Evolutionary conservation across 805 yeast genomes (phyloP), one percentile per base, ranked within the genome.

Genomic region (Starmerella tilneyi): DNA sequence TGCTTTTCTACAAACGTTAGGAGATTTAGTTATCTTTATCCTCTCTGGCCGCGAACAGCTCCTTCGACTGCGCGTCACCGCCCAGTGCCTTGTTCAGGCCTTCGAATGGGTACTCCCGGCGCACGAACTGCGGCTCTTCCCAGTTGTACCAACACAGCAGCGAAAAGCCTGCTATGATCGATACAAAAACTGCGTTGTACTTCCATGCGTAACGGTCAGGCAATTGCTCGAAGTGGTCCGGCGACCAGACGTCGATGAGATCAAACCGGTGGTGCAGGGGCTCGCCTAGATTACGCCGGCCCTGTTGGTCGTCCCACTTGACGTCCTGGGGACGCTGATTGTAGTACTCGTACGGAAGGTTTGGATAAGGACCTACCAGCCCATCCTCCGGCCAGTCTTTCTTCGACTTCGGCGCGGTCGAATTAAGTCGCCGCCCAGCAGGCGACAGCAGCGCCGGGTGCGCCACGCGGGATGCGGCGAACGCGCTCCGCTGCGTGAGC

Each of bases 201-300:
- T 64, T 70, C 43, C 77, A 62, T 1, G 94, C 94, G 26, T 74
- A 71, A 37, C 63, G 59, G 63, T 81, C 80, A 31, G 73, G 66
- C 27, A 77, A 81, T 30, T 68, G 62, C 55, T 78, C 76, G 61
- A 70, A 76, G 58, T 78, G 73, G 58, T 84, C 94, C 11, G 94
- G 92, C 8, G 94, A 75, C 94, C 94, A 84, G 71, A 82, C 72
- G 62, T 84, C 88, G 58, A 78, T 70, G 62, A 75, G 66, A 59
- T 84, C 94, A 54, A 79, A 81, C 56, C 78, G 75, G 45, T 78
- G 75, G 60, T 78, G 78, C 52, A 83, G 62, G 13, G 85, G 83
- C 51, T 84, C 86, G 52, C 75, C 73, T 53, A 74, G 69, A 68
- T 84, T 83, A 65, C 94, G 77, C 67, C 89, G 75, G 62, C 79